Conservation (phyloP, 768 basidiomycete genomes). For the Russula compacta region DNA sequence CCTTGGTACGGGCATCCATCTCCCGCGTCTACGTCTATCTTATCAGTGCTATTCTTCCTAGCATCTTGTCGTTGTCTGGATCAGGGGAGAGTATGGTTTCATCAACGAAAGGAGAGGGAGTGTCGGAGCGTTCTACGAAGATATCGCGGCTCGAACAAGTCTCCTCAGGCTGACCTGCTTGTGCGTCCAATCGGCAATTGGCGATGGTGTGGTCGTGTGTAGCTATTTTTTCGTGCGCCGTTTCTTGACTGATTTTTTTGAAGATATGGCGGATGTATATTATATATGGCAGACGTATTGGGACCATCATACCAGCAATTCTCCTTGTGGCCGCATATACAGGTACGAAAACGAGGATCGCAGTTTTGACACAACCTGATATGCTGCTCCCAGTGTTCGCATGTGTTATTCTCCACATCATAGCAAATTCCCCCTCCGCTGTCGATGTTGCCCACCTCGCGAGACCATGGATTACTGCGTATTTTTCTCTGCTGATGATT, state of each 20-base stretch:
- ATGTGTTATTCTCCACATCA: background rate
- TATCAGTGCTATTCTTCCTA: background rate
- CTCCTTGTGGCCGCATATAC: background rate
- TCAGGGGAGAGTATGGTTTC: background rate
- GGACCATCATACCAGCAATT: background rate
- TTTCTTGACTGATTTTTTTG: background rate
- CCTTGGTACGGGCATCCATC: background rate
- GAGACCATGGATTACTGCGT: background rate
- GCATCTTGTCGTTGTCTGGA: background rate
- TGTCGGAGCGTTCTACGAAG: background rate
- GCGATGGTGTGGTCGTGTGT: background rate
- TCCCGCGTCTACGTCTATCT: background rate
- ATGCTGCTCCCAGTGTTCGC: background rate
- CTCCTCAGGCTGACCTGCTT: background rate
- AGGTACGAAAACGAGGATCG: background rate
- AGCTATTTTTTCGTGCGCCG: background rate
- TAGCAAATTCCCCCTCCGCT: background rate
- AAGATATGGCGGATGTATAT: slow-evolving; percentile 9
- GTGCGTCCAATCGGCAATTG: background rate
- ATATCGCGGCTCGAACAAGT: background rate
- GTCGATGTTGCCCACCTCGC: background rate
- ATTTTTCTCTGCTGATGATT: background rate
- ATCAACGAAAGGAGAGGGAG: background rate
- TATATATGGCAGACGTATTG: background rate
- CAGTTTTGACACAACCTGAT: background rate